Conservation (phyloP, 768 basidiomycete genomes). For the Tremella mesenterica region DNA sequence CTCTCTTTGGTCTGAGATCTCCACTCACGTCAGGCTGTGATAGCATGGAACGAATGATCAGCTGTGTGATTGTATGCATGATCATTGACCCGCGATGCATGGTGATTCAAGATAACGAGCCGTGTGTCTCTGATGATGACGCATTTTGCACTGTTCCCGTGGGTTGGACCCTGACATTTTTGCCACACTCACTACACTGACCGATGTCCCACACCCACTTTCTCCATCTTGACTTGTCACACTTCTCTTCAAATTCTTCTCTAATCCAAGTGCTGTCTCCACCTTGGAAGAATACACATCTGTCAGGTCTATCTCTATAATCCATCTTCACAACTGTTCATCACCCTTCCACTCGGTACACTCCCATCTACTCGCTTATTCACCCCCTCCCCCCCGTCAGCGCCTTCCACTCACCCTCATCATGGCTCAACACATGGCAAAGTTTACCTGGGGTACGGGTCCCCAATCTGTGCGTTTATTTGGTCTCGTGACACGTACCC, state of each 20-base stretch:
- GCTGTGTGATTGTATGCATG: neutral
- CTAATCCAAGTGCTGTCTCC: neutral
- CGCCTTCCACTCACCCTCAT: neutral
- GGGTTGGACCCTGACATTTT: neutral
- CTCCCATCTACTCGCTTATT: neutral
- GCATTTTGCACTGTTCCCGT: neutral
- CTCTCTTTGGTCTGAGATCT: slow-evolving; percentile 38
- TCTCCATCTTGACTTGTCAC: neutral
- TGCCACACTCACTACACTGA: neutral
- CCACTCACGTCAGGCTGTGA: slow-evolving; percentile 25
- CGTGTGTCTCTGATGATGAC: neutral
- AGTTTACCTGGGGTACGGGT: slow-evolving; percentile 37
- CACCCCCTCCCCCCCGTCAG: neutral
- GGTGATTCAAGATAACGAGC: no score
- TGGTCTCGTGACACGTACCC: neutral
- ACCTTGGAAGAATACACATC: neutral
- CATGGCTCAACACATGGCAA: slow-evolving; percentile 15
- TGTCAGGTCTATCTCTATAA: neutral
- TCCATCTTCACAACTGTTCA: neutral
- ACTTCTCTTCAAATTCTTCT: neutral
- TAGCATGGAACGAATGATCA: slow-evolving; percentile 45
- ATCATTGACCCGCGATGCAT: neutral
- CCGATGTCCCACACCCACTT: neutral
- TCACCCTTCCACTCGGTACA: neutral
- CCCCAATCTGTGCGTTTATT: slow-evolving; percentile 26